Evolutionary conservation across 106 monocot genomes (phyloP).

Genomic region (Platanthera zijinensis): DNA sequence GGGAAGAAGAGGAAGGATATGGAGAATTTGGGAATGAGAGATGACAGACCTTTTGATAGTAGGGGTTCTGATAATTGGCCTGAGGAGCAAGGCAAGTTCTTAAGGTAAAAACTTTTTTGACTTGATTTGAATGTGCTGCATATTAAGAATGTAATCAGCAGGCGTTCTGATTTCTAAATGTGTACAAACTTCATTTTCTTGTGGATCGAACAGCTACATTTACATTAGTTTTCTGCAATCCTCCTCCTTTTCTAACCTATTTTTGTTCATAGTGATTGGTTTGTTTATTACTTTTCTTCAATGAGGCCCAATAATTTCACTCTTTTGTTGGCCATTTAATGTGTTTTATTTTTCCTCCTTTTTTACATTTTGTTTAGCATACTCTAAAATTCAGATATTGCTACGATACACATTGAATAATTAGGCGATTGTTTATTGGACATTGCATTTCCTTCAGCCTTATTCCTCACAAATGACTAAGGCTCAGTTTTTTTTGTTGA

Average conservation of each 20-base stretch:
- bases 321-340: neutral
- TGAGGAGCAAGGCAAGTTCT: constrained; percentile 63
- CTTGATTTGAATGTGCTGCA: neutral
- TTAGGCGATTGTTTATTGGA: neutral
- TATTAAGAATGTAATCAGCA: neutral
- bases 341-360: neutral
- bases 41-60: constrained; percentile 67
- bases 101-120: constrained; percentile 33
- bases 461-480: neutral
- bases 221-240: neutral
- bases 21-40: constrained; percentile 19
- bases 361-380: neutral
- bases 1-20: constrained; percentile 66
- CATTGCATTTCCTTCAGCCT: neutral
- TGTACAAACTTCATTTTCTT: neutral
- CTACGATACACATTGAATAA: neutral
- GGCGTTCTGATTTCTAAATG: neutral
- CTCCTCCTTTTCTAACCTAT: neutral
- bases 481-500: neutral
- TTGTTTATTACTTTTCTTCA: neutral
- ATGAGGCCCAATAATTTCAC: neutral
- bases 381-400: neutral
- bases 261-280: neutral
- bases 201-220: neutral
- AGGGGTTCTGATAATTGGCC: constrained; percentile 87